Conservation (phyloP, 1,139 yeast genomes). For the Diutina catenulata region DNA sequence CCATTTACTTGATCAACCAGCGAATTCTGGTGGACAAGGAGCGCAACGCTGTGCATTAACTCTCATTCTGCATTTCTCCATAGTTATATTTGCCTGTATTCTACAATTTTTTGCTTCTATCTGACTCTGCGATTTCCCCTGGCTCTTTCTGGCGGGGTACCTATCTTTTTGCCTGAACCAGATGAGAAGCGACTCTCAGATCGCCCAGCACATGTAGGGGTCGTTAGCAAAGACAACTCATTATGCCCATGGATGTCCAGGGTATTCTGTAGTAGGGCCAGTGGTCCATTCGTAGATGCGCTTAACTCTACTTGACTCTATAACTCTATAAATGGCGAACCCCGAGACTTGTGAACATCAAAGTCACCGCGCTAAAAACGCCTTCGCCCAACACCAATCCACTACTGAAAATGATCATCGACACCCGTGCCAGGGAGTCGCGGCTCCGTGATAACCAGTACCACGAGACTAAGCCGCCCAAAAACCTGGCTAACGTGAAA, state of each 20-base stretch:
- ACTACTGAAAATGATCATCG: slow-evolving; percentile 76
- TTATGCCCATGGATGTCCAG: too few species aligned
- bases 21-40: slow-evolving; percentile 57
- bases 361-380: slow-evolving; percentile 66
- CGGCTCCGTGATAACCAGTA: slow-evolving; percentile 43
- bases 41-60: slow-evolving; percentile 16
- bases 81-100: neutral
- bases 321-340: slow-evolving; percentile 24
- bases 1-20: slow-evolving; percentile 67
- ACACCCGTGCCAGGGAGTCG: slow-evolving; percentile 34
- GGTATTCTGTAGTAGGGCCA: too few species aligned
- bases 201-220: too few species aligned
- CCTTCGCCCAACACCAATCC: slow-evolving; percentile 95
- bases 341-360: slow-evolving; percentile 60
- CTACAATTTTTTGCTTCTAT: neutral
- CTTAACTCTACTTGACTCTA: neutral
- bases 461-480: slow-evolving; percentile 75
- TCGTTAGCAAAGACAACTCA: too few species aligned
- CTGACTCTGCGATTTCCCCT: too few species aligned
- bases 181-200: too few species aligned
- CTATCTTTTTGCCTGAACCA: too few species aligned
- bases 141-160: too few species aligned
- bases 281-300: neutral
- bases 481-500: slow-evolving; percentile 82
- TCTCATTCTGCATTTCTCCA: neutral